phyloP scores from a whole-genome alignment of 2,329 filamentous ascomycete genomes.

The Raffaelea deltoideospora region DNA sequence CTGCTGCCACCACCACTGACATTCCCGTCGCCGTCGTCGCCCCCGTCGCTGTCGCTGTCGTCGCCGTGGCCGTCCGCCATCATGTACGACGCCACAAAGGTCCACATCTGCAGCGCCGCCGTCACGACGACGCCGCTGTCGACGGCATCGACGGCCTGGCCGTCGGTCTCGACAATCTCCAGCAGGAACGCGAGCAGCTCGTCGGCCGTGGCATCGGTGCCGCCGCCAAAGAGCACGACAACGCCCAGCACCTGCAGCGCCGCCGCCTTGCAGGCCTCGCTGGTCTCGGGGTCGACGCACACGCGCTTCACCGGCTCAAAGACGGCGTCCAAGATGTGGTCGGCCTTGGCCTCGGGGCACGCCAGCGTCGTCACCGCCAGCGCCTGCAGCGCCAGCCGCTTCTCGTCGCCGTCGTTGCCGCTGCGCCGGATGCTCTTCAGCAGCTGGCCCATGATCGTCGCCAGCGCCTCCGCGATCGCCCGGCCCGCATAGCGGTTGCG shows the following conservation, averaged over 20 bases:
- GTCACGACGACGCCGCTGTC: slow-evolving; percentile 58
- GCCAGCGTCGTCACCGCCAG: slow-evolving; percentile 57
- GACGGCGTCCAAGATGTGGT: slow-evolving; percentile 49
- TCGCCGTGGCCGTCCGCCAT: slow-evolving; percentile 53
- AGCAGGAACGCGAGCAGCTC: slow-evolving; percentile 62
- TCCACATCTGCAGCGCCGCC: slow-evolving; percentile 65
- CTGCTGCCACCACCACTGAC: slow-evolving; percentile 25
- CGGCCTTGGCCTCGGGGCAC: slow-evolving; percentile 30
- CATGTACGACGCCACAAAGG: slow-evolving; percentile 48
- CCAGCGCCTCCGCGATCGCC: slow-evolving; percentile 41
- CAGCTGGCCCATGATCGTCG: slow-evolving; percentile 50
- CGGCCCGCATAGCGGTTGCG: slow-evolving; percentile 53
- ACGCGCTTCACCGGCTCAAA: slow-evolving; percentile 42
- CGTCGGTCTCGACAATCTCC: slow-evolving; percentile 68
- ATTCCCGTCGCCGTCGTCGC: not conserved
- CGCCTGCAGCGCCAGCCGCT: slow-evolving; percentile 54
- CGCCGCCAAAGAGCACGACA: slow-evolving; percentile 63
- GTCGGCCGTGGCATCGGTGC: slow-evolving; percentile 48
- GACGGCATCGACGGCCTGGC: slow-evolving; percentile 52
- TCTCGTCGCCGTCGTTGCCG: slow-evolving; percentile 53
- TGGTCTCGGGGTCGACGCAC: slow-evolving; percentile 53
- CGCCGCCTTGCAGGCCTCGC: slow-evolving; percentile 47
- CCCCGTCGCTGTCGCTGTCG: not conserved
- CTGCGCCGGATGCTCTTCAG: slow-evolving; percentile 55
- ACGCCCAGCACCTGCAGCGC: slow-evolving; percentile 61